Evolutionary conservation across 2,329 filamentous ascomycete species (phyloP).

Genomic region (Hymenoscyphus infarciens): DNA sequence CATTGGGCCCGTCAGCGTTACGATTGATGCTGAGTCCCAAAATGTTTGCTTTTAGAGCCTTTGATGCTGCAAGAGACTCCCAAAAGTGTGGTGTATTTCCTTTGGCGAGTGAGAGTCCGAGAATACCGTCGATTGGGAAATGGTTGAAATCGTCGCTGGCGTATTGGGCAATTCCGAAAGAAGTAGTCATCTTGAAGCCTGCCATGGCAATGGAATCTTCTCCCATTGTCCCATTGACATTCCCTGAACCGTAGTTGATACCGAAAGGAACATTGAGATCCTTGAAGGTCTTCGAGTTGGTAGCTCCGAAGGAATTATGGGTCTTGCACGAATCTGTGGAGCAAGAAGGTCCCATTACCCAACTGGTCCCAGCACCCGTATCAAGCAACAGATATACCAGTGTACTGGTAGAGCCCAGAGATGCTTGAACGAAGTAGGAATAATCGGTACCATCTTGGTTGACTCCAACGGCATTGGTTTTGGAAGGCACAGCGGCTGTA

Average conservation of each 20-base stretch:
- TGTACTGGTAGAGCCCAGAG: slow-evolving; percentile 52
- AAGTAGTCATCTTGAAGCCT: slow-evolving; percentile 58
- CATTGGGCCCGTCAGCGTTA: slow-evolving; percentile 58
- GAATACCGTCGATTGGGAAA: slow-evolving; percentile 84
- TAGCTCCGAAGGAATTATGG: slow-evolving; percentile 67
- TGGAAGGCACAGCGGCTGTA: slow-evolving; percentile 38
- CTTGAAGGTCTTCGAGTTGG: slow-evolving; percentile 62
- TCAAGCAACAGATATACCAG: slow-evolving; percentile 61
- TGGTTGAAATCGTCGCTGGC: slow-evolving; percentile 71
- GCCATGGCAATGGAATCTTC: slow-evolving; percentile 66
- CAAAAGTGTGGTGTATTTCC: slow-evolving; percentile 62
- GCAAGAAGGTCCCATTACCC: slow-evolving; percentile 77
- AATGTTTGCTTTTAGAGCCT: slow-evolving; percentile 59
- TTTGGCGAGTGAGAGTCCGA: slow-evolving; percentile 67
- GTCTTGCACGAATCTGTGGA: slow-evolving; percentile 59
- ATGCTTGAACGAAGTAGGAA: slow-evolving; percentile 59
- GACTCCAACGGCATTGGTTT: slow-evolving; percentile 51
- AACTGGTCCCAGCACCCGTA: slow-evolving; percentile 69
- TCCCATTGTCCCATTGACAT: slow-evolving; percentile 63
- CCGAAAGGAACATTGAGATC: slow-evolving; percentile 51
- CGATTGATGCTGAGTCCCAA: slow-evolving; percentile 71
- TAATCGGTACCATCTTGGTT: slow-evolving; percentile 63
- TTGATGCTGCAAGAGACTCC: slow-evolving; percentile 54
- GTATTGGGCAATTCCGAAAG: slow-evolving; percentile 68
- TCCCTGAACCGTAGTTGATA: slow-evolving; percentile 74